Evolutionary conservation across 306 rosid species (phyloP).

Genomic region (Canavalia ensiformis): DNA sequence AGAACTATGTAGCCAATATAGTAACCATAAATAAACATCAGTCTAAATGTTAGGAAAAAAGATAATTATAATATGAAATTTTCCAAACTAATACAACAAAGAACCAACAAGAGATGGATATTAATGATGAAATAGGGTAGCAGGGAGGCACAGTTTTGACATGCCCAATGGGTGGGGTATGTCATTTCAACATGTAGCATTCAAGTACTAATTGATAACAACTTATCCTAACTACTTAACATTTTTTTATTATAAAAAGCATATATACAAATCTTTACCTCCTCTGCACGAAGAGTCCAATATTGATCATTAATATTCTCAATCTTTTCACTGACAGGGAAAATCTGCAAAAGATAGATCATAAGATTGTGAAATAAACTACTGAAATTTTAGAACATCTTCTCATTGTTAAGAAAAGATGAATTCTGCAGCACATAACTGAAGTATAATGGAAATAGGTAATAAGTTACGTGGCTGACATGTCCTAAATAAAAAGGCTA

Average conservation of each 20-base stretch:
- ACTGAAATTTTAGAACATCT: neutral
- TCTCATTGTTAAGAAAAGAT: neutral
- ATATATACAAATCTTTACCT: constrained; percentile 55
- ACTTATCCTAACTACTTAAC: constrained; percentile 1
- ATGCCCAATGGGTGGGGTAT: neutral
- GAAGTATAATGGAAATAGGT: neutral
- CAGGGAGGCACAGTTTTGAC: too few species aligned
- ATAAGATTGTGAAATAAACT: constrained; percentile 8
- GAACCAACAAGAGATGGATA: too few species aligned
- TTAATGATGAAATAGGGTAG: too few species aligned
- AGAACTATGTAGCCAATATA: too few species aligned
- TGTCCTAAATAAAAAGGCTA: neutral
- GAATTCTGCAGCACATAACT: constrained; percentile 1
- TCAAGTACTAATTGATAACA: neutral
- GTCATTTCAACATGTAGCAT: neutral
- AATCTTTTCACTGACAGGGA: constrained; percentile 71
- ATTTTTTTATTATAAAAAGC: neutral
- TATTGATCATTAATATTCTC: constrained; percentile 60
- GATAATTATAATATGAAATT: too few species aligned
- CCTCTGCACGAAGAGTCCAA: constrained; percentile 90
- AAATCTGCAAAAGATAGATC: constrained; percentile 59
- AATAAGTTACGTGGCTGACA: neutral
- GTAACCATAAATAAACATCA: too few species aligned
- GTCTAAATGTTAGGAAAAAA: too few species aligned
- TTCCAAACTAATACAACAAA: too few species aligned